These are phyloP conservation scores for Cynanchum wilfordii DNA, from an alignment of 257 asterid species.

Conservation along the genomic window DNA sequence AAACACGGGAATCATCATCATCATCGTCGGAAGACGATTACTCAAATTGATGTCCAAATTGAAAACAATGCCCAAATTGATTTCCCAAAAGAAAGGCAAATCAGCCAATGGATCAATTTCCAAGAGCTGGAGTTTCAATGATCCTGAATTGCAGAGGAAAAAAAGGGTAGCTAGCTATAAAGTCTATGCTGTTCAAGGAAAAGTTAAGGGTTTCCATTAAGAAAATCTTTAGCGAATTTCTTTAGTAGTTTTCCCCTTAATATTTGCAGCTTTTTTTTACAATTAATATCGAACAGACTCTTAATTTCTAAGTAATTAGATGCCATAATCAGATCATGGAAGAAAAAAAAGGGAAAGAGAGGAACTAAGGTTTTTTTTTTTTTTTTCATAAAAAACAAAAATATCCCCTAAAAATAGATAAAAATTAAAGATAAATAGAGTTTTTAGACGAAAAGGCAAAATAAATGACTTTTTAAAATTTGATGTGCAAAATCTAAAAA, in stretches of 20 bases:
- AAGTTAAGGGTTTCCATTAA: background rate
- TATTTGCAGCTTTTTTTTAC: constrained; percentile 1
- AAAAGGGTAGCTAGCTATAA: constrained; percentile 73
- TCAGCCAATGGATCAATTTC: constrained; percentile 28
- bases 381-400: too few relatives aligned
- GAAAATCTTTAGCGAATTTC: constrained; percentile 10
- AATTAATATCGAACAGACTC: background rate
- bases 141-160: constrained; percentile 82
- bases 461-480: too few relatives aligned
- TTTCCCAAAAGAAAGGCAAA: constrained; percentile 50
- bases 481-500: too few relatives aligned
- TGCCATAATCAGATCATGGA: constrained; percentile 20
- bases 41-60: background rate
- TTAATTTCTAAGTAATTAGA: background rate
- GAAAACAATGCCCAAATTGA: constrained; percentile 33
- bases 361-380: too few relatives aligned
- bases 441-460: too few relatives aligned
- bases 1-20: too few relatives aligned
- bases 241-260: background rate
- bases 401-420: too few relatives aligned
- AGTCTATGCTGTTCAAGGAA: constrained; percentile 34
- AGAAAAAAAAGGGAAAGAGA: too few relatives aligned
- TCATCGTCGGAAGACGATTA: too few relatives aligned
- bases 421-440: too few relatives aligned
- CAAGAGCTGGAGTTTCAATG: constrained; percentile 49